Evolutionary conservation across 1,284 basidiomycete genomes (phyloP), one percentile per base, ranked within the genome.

Genomic region (Leccinum fallax): DNA sequence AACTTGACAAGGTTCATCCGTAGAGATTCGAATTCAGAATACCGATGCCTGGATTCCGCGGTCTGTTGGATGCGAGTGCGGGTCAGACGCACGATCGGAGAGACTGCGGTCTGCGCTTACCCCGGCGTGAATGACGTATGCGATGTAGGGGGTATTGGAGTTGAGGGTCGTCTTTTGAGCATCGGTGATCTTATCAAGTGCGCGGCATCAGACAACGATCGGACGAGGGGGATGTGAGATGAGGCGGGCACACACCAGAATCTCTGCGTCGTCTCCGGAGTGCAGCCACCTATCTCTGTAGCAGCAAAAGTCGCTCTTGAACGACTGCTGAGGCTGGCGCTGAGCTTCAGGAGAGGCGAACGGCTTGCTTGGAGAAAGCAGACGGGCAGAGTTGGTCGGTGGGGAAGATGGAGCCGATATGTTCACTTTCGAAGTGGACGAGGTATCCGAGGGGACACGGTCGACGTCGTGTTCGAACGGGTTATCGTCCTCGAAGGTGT

Each of bases 11-110:
- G 85, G 60, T 86, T 92, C 60, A 87, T 84, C 59, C 97, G 88
- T 53, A 99, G 81, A 24, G 95, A 94, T 77, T 98, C 94, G 75
- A 99, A 99, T 73, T 98, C 95, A 5, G 97, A 98, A 77, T 99
- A 99, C 43, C 97, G 86, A 68, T 98, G 92, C 53, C 89, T 86
- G 5, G 94, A 88, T 70, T 94, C 90, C n/a, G 88, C 83, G 66
- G 83, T 86, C 94, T 97, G 74, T 53, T 56, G 57, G 32, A 54
- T 58, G 57, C 48, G 26, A 61, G 57, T 61, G 26, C 51, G 53
- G 19, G 53, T 67, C 55, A 63, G 56, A 59, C 24, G 15, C 34
- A 57, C 38, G 53, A 61, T 57, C 55, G 43, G 30, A 8, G 26
- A 51, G 34, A 36, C 30, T 19, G 28, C 19, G 57, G 40, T 53